Percentiles rank a stretch among this genome's conserved stretches.
phyloP scores from a whole-genome alignment of 495 filamentous ascomycete species.

The Penicillium pulvis region DNA sequence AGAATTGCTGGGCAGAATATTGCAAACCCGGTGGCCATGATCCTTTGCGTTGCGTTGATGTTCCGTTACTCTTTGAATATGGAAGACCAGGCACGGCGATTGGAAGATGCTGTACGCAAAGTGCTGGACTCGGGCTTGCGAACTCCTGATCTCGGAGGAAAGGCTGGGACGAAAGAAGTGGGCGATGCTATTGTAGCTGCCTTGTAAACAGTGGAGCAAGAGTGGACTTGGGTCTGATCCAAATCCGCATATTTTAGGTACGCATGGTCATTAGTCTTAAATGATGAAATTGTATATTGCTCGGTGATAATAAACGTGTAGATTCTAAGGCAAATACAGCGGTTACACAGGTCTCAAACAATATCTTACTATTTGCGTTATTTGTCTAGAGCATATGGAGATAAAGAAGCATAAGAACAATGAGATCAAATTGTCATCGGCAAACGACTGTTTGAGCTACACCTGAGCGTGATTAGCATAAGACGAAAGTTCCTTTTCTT shows the following conservation, averaged over 20 bases:
- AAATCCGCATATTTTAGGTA: not conserved
- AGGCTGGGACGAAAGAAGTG: conserved; percentile 69
- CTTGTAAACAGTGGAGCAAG: conserved; percentile 41
- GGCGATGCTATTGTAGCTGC: conserved; percentile 80
- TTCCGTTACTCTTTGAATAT: conserved; percentile 83
- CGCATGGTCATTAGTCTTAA: no score
- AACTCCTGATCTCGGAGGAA: conserved; percentile 81
- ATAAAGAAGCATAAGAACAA: not conserved
- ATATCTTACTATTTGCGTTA: no score
- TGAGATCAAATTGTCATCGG: not conserved
- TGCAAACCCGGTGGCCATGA: conserved; percentile 74
- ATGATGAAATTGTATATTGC: no score
- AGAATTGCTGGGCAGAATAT: conserved; percentile 43
- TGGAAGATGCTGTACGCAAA: conserved; percentile 79
- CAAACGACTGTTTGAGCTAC: not conserved
- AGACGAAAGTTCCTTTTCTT: not conserved
- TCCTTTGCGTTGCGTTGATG: conserved; percentile 90
- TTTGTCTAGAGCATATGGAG: not conserved
- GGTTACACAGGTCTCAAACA: no score
- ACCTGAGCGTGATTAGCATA: not conserved
- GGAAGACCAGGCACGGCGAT: conserved; percentile 66
- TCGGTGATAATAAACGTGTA: no score
- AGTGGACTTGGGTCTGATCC: no score
- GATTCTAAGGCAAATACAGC: no score
- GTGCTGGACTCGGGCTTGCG: conserved; percentile 74